Percentiles rank a stretch among this genome's conserved stretches.
Conservation (phyloP, 305 asterid genomes). For the Fraxinus latifolia region DNA sequence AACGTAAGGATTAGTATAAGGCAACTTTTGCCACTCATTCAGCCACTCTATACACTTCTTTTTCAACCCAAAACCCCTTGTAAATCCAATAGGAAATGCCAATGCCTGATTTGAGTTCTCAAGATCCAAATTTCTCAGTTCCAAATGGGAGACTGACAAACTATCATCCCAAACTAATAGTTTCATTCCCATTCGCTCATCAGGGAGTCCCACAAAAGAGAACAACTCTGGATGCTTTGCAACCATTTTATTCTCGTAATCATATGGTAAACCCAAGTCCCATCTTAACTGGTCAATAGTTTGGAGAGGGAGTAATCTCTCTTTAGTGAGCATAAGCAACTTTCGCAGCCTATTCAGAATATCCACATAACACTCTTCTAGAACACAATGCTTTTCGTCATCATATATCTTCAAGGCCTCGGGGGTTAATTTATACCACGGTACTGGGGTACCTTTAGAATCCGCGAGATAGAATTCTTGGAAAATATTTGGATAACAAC, state of each 20-base stretch:
- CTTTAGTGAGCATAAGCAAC: conserved; percentile 72
- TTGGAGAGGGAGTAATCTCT: conserved; percentile 65
- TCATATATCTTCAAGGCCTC: conserved; percentile 42
- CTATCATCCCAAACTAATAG: conserved; percentile 58
- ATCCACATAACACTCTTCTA: conserved; percentile 41
- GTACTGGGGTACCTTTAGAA: conserved; percentile 75
- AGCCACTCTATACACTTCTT: conserved; percentile 85
- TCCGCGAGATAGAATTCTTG: conserved; percentile 55
- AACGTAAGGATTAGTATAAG: conserved; percentile 74
- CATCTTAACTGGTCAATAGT: conserved; percentile 80
- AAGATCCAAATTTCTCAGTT: conserved; percentile 32
- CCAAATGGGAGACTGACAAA: conserved; percentile 62
- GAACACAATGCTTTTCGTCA: conserved; percentile 38
- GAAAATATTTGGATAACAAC: conserved; percentile 75
- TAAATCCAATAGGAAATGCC: conserved; percentile 69
- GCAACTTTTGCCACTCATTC: conserved; percentile 84
- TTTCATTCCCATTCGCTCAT: conserved; percentile 65
- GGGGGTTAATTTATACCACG: conserved; percentile 59
- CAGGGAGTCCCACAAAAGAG: conserved; percentile 47
- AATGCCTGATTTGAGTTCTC: conserved; percentile 30
- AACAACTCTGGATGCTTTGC: conserved; percentile 47
- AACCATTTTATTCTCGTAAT: conserved; percentile 44
- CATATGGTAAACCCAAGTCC: conserved; percentile 79
- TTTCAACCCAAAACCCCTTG: conserved; percentile 84
- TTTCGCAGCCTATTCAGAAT: conserved; percentile 63